Conservation (phyloP, 1,284 basidiomycete species). For the Leccinum griseonigrum region DNA sequence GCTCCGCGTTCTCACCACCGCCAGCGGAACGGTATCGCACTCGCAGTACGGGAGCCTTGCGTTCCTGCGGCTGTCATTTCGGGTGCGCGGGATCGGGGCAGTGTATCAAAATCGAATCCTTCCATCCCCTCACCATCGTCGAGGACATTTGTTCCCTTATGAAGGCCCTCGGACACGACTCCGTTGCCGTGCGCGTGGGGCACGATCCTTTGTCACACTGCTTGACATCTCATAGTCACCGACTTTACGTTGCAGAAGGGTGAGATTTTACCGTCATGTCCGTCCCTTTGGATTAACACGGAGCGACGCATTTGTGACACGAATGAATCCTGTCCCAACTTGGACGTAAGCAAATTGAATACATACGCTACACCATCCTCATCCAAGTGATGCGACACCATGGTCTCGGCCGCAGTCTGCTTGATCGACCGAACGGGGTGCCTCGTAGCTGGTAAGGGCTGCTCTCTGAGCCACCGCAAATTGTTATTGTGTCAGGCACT, state of each 20-base stretch:
- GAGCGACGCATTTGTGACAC: no score
- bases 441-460: slow-evolving; percentile 43
- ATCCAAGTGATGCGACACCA: slow-evolving; percentile 81
- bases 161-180: no score
- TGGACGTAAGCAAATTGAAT: slow-evolving; percentile 45
- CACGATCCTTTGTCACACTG: no score
- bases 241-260: no score
- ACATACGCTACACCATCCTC: slow-evolving; percentile 88
- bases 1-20: slow-evolving; percentile 35
- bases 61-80: slow-evolving; percentile 55
- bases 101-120: slow-evolving; percentile 39
- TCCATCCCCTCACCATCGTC: no score
- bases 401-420: slow-evolving; percentile 59
- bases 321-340: no score
- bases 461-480: slow-evolving; percentile 48
- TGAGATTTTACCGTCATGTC: no score
- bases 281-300: no score
- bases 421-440: slow-evolving; percentile 48
- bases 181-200: no score
- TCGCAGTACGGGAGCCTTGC: slow-evolving; percentile 36
- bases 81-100: slow-evolving; percentile 56
- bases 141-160: no score
- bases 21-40: slow-evolving; percentile 14
- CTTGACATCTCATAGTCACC: no score
- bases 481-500: slow-evolving; percentile 83